Conservation (phyloP, 768 basidiomycete genomes). For the Phylloporus rhodoxanthus region DNA sequence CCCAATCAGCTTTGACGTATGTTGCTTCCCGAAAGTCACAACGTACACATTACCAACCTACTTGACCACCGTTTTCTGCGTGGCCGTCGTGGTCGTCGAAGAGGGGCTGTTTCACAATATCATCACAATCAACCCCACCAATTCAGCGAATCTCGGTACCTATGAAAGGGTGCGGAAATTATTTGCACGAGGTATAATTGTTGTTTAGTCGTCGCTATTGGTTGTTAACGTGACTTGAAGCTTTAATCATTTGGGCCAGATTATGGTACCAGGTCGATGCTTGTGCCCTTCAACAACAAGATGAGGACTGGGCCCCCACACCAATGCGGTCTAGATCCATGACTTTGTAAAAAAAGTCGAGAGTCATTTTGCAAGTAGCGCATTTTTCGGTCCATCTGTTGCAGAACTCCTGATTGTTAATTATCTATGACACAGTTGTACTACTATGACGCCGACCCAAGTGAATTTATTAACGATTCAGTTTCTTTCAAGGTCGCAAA, state of each 20-base stretch:
- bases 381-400: no score
- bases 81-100: constrained; percentile 5
- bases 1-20: background rate
- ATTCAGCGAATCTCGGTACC: constrained; percentile 14
- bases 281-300: background rate
- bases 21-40: constrained; percentile 5
- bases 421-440: background rate
- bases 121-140: constrained; percentile 3
- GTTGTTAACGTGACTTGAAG: constrained; percentile 4
- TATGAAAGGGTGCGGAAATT: constrained; percentile 10
- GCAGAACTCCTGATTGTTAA: background rate
- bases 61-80: constrained; percentile 18
- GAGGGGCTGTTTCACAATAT: constrained; percentile 22
- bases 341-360: constrained; percentile 10
- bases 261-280: constrained; percentile 17
- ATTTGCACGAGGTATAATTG: constrained; percentile 14
- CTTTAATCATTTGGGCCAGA: constrained; percentile 9
- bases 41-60: constrained; percentile 13
- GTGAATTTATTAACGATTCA: no score
- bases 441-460: no score
- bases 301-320: background rate
- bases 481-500: no score
- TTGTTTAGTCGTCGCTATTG: background rate
- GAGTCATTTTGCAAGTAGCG: background rate
- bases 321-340: constrained; percentile 9